These are phyloP conservation scores for Theobroma cacao DNA, from an alignment of 345 rosid species.

Conservation along the genomic window DNA sequence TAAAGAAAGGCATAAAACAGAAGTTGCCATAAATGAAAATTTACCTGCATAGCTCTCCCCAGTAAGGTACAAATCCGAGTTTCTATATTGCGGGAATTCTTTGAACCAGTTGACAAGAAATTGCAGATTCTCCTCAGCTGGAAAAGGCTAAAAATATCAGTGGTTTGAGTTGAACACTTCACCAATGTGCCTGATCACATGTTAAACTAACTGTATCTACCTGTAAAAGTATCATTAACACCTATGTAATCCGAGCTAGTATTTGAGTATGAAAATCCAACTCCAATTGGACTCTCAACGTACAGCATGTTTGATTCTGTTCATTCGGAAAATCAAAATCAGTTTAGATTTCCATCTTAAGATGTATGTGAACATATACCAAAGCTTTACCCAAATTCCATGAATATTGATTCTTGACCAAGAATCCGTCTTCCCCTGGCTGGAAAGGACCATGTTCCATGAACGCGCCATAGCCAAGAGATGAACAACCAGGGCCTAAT, in stretches of 20 bases:
- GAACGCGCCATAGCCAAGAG: not conserved
- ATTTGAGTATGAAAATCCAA: not conserved
- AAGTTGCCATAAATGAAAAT: not conserved
- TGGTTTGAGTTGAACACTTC: not conserved
- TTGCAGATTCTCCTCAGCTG: not conserved
- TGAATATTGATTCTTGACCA: not conserved
- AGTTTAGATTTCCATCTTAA: no score
- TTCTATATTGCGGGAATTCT: not conserved
- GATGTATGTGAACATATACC: no score
- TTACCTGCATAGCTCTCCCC: not conserved
- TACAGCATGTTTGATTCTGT: not conserved
- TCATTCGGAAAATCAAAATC: not conserved
- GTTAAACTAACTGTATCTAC: not conserved
- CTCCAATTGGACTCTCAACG: not conserved
- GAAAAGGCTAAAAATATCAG: not conserved
- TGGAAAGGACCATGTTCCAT: not conserved
- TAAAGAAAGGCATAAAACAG: not conserved
- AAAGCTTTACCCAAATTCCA: not conserved
- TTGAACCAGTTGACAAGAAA: slow-evolving; percentile 1
- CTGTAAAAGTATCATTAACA: not conserved
- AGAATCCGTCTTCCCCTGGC: not conserved
- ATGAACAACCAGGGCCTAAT: not conserved
- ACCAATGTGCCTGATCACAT: not conserved
- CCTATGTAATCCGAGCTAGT: not conserved
- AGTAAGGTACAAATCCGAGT: not conserved